These are phyloP conservation scores for Pythium utonaiense DNA, from an alignment of 352 stramenopile genomes.

Conservation along the genomic window DNA sequence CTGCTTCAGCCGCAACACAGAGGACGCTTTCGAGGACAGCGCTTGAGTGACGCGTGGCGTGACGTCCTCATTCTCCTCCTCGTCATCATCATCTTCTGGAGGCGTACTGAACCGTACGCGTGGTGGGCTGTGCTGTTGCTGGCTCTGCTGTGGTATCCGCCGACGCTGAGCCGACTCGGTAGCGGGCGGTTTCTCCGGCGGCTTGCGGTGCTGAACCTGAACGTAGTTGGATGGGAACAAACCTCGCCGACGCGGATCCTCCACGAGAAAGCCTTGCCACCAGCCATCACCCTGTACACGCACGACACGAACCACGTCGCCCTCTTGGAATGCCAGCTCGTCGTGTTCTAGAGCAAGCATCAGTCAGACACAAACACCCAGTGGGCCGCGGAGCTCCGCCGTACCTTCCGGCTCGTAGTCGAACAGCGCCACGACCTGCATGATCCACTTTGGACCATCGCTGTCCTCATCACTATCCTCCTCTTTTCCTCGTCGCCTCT, in stretches of 20 bases:
- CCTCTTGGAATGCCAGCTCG: constrained; percentile 45
- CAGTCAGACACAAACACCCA: too few relatives aligned
- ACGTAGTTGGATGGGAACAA: constrained; percentile 76
- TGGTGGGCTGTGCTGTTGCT: constrained; percentile 9
- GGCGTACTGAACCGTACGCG: constrained; percentile 11
- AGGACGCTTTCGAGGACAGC: constrained; percentile 12
- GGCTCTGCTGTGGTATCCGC: constrained; percentile 17
- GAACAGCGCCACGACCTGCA: constrained; percentile 55
- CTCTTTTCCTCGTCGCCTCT: background rate
- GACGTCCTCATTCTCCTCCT: constrained; percentile 10
- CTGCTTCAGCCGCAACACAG: constrained; percentile 41
- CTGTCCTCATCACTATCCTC: background rate
- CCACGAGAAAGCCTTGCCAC: constrained; percentile 45
- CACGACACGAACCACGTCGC: constrained; percentile 43
- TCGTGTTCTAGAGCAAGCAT: constrained; percentile 36
- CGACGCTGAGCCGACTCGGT: background rate
- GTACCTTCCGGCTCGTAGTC: constrained; percentile 65
- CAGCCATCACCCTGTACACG: constrained; percentile 58
- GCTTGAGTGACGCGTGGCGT: constrained; percentile 20
- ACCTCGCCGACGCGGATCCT: constrained; percentile 27
- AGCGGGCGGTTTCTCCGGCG: background rate
- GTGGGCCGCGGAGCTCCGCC: too few relatives aligned
- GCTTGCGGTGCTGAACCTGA: constrained; percentile 34
- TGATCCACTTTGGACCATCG: constrained; percentile 19
- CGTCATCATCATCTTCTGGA: constrained; percentile 14